phyloP scores from a whole-genome alignment of 2,329 filamentous ascomycete genomes.

The Eutypella sp. region DNA sequence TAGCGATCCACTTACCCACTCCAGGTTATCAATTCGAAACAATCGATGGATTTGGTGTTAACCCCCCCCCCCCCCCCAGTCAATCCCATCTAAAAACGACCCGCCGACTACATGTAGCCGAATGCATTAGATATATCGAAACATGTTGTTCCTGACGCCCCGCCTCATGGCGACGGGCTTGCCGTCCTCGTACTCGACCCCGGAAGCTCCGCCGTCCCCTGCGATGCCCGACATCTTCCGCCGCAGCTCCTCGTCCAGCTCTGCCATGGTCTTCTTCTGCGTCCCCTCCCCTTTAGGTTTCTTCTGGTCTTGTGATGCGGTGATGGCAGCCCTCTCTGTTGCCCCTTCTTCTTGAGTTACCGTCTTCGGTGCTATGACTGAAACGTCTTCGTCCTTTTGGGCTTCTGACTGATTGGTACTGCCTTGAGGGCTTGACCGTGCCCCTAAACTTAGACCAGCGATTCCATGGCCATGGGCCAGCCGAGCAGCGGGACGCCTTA shows the following conservation, averaged over 20 bases:
- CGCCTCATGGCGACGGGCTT: constrained; percentile 68
- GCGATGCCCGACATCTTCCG: constrained; percentile 61
- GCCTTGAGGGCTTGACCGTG: too few species aligned
- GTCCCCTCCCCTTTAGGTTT: not conserved
- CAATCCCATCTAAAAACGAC: not conserved
- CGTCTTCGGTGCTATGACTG: too few species aligned
- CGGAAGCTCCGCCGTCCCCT: constrained; percentile 66
- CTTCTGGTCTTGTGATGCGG: not conserved
- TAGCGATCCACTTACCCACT: too few species aligned
- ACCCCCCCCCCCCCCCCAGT: too few species aligned
- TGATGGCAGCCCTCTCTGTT: not conserved
- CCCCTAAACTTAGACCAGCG: too few species aligned
- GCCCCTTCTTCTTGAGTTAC: not conserved
- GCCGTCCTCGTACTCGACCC: constrained; percentile 71
- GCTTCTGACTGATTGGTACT: too few species aligned
- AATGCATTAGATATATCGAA: constrained; percentile 57
- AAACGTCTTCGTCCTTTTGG: too few species aligned
- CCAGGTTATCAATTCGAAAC: too few species aligned
- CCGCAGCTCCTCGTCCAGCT: constrained; percentile 63
- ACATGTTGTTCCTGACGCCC: constrained; percentile 73
- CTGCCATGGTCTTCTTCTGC: constrained; percentile 49
- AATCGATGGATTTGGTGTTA: too few species aligned
- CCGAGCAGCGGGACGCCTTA: too few species aligned
- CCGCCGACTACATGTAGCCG: too few species aligned
- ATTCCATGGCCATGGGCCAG: too few species aligned